Evolutionary conservation across 176 grass and related monocot species (phyloP), one percentile per base, ranked within the genome.

Genomic region (Aegilops umbellulata): DNA sequence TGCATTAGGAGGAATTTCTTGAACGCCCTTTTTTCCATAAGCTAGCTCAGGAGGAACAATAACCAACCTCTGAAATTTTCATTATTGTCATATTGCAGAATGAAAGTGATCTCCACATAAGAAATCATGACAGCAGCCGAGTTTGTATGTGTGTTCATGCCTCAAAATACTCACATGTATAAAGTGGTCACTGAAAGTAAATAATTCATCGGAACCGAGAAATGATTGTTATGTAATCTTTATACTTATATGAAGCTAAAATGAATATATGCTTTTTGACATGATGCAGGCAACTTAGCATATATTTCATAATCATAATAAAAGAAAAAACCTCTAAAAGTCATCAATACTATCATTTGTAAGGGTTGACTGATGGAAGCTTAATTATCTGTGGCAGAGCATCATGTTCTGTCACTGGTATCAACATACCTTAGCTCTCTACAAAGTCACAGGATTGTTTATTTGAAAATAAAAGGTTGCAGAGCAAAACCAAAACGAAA

Each of bases 1-100:
- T 85, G 94, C 92, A 92, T 94, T 96, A 78, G 92, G 90, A 84
- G 97, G 97, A 89, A 99, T 96, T 82, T 99, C 97, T 88, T 99
- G 94, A 79, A 99, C 87, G 9, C 97, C 97, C 85, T 88, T 99
- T 84, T 88, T 96, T 76, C 94, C 97, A 86, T 96, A 99, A 27
- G 97, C 97, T 17, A 96, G 70, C 36, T 90, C 90, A 77, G 97
- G 97, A 78, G 94, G 97, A 92, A 99, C 88, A 58, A 99, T 92
- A 53, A 96, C 47, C 87, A 99, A 88, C 88, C 94, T 94, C 97
- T 94, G 88, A 85, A 72, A 94, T 75, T 81, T 58, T 58, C 31
- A 82, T 68, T 36, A 65, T 70, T n/a, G 22, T 88, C 57, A 85
- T 20, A 85, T 35, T 36, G 47, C 57, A 66, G 76, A 85, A 25